A percentile compares a stretch with the other conserved stretches of the same genome.
phyloP scores from a whole-genome alignment of 2,329 filamentous ascomycete genomes.

The Colletotrichum limetticola region DNA sequence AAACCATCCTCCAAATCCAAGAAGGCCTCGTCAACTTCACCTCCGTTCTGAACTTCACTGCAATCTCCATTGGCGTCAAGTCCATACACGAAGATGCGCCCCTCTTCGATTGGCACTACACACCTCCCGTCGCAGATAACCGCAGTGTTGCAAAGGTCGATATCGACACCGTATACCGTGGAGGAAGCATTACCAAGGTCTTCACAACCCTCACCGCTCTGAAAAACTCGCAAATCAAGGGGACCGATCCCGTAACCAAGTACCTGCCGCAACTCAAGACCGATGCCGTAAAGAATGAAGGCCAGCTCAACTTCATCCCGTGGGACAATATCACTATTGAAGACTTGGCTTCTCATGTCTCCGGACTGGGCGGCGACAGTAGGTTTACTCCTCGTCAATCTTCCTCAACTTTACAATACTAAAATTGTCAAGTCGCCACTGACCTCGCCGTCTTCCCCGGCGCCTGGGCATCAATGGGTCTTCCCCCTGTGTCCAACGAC shows the following conservation, averaged over 20 bases:
- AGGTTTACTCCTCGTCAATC: background rate
- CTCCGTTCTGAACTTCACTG: slow-evolving; percentile 43
- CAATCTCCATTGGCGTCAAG: slow-evolving; percentile 51
- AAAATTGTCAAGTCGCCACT: slow-evolving; percentile 15
- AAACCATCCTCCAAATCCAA: slow-evolving; percentile 3
- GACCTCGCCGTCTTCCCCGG: slow-evolving; percentile 26
- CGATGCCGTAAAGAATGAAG: background rate
- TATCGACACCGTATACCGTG: slow-evolving; percentile 53
- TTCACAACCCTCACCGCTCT: slow-evolving; percentile 50
- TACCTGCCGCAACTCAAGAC: slow-evolving; percentile 36
- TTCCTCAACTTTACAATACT: background rate
- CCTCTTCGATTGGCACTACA: slow-evolving; percentile 54
- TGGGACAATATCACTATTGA: slow-evolving; percentile 37
- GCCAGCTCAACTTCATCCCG: slow-evolving; percentile 7
- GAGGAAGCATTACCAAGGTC: slow-evolving; percentile 55
- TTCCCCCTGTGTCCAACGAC: slow-evolving; percentile 20
- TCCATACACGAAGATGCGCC: slow-evolving; percentile 51
- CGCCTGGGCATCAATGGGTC: slow-evolving; percentile 21
- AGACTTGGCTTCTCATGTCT: slow-evolving; percentile 35
- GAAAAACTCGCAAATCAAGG: slow-evolving; percentile 40
- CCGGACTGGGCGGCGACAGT: slow-evolving; percentile 35
- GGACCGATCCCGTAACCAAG: slow-evolving; percentile 43
- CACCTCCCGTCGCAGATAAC: slow-evolving; percentile 42
- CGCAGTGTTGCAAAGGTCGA: slow-evolving; percentile 42
- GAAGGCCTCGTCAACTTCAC: slow-evolving; percentile 25